phyloP scores from a whole-genome alignment of 23 red algal genomes.

The Gracilaria gracilis region DNA sequence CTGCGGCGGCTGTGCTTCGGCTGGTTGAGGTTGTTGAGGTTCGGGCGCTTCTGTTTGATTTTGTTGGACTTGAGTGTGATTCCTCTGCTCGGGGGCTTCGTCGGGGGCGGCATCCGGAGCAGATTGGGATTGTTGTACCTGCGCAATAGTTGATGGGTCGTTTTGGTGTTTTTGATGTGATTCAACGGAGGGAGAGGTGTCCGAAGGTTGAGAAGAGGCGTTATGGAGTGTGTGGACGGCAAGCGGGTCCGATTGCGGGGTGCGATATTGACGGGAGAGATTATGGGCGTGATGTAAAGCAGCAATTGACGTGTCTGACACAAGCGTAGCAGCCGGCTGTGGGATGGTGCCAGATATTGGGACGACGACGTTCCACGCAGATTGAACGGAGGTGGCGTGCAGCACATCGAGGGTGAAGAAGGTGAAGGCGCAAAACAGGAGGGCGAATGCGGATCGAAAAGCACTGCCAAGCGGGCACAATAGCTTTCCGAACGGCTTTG shows the following conservation, averaged over 20 bases:
- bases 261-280: too few species aligned
- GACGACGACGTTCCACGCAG: neutral
- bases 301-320: neutral
- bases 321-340: neutral
- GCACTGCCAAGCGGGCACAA: neutral
- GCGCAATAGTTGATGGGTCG: too few species aligned
- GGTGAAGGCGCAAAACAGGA: slow-evolving; percentile 15
- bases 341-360: neutral
- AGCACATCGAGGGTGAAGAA: slow-evolving; percentile 11
- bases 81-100: too few species aligned
- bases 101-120: too few species aligned
- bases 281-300: neutral
- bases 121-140: too few species aligned
- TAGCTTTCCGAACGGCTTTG: neutral
- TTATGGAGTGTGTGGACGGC: too few species aligned
- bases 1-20: neutral
- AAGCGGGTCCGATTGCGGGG: too few species aligned
- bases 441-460: neutral
- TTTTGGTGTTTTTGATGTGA: too few species aligned
- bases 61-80: too few species aligned
- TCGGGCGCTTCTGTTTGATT: too few species aligned
- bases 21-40: neutral
- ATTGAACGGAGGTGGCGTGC: neutral
- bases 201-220: too few species aligned
- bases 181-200: too few species aligned